These are phyloP conservation scores for Millerago galiae DNA, from an alignment of 805 yeast species.

Conservation along the genomic window DNA sequence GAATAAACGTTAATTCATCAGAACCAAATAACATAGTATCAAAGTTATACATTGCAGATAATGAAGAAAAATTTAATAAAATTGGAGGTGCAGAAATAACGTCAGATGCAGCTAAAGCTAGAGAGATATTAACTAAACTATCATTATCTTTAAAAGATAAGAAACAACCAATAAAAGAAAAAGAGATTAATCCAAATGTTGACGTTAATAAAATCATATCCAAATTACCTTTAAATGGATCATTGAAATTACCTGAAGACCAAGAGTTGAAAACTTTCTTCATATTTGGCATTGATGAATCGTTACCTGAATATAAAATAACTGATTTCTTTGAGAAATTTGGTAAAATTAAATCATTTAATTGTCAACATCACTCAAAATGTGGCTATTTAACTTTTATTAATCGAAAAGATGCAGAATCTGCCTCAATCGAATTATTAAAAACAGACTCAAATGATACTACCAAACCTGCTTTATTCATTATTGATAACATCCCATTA, in stretches of 20 bases:
- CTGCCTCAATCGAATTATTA: conserved; percentile 25
- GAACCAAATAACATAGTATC: conserved; percentile 48
- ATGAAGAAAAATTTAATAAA: conserved; percentile 29
- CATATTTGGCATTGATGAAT: conserved; percentile 65
- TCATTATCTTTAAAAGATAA: conserved; percentile 16
- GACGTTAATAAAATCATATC: conserved; percentile 49
- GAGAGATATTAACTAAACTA: conserved; percentile 44
- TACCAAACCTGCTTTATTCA: conserved; percentile 27
- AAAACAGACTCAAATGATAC: conserved; percentile 1
- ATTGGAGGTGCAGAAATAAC: conserved; percentile 33
- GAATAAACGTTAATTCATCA: conserved; percentile 31
- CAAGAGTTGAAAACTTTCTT: conserved; percentile 51
- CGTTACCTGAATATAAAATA: conserved; percentile 58
- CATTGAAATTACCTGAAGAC: conserved; percentile 38
- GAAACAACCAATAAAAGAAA: conserved; percentile 1
- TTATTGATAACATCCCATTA: conserved; percentile 37
- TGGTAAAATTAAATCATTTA: conserved; percentile 43
- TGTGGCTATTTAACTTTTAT: conserved; percentile 60
- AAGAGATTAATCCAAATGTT: conserved; percentile 16
- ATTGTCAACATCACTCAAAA: conserved; percentile 49
- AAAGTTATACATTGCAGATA: conserved; percentile 50
- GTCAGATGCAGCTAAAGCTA: conserved; percentile 35
- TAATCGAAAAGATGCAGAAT: conserved; percentile 45
- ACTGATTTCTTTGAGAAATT: conserved; percentile 40
- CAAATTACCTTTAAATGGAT: conserved; percentile 64